phyloP scores from a whole-genome alignment of 306 rosid genomes.

The Medicago truncatula region DNA sequence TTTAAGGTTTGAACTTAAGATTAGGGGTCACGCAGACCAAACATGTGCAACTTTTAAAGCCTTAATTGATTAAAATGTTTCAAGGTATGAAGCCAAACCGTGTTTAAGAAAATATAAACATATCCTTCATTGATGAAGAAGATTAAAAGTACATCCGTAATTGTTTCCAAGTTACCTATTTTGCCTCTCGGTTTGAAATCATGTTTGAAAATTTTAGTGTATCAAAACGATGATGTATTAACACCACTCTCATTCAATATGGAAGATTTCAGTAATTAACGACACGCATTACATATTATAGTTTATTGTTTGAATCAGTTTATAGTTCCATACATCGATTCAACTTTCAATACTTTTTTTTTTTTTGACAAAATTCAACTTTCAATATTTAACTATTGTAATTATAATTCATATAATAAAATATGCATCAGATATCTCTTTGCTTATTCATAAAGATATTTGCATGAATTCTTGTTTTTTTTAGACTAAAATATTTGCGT shows the following conservation, averaged over 20 bases:
- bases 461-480: conserved; percentile 42
- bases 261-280: conserved; percentile 39
- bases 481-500: conserved; percentile 40
- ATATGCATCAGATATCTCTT: conserved; percentile 49
- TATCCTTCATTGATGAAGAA: background rate
- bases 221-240: conserved; percentile 36
- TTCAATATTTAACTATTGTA: conserved; percentile 32
- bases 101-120: background rate
- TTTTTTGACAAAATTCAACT: conserved; percentile 21
- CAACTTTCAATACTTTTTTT: conserved; percentile 39
- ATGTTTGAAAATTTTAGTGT: background rate
- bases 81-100: background rate
- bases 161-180: conserved; percentile 29
- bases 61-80: too few relatives aligned
- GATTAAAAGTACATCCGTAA: background rate
- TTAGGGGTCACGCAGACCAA: too few relatives aligned
- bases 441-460: conserved; percentile 40
- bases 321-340: background rate
- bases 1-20: too few relatives aligned
- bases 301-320: background rate
- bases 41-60: background rate
- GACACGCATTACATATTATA: background rate
- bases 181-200: conserved; percentile 35
- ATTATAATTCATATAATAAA: conserved; percentile 34
- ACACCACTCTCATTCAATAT: conserved; percentile 31